Evolutionary conservation across 139 green algal species (phyloP).

Genomic region (Deuterostichococcus epilithicus): DNA sequence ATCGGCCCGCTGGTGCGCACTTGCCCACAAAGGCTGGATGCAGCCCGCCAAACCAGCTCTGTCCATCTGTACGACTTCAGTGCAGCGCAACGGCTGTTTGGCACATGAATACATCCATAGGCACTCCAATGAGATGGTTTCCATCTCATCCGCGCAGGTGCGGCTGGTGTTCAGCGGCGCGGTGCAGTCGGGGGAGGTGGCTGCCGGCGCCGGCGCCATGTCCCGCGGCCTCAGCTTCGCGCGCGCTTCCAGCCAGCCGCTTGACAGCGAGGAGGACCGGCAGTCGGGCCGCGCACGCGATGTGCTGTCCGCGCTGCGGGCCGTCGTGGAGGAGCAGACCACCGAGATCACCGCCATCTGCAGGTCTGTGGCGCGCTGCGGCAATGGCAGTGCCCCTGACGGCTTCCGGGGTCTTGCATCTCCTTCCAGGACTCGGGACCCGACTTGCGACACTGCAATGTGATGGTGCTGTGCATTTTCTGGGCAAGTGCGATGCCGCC

Average conservation of each 20-base stretch:
- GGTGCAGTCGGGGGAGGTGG: neutral
- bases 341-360: conserved; percentile 43
- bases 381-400: neutral
- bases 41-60: no score
- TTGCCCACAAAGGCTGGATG: no score
- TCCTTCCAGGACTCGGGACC: neutral
- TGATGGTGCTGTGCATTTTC: neutral
- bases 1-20: conserved; percentile 34
- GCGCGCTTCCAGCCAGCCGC: neutral
- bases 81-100: no score
- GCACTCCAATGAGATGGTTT: no score
- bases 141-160: no score
- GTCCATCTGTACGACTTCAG: no score
- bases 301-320: conserved; percentile 26
- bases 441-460: no score
- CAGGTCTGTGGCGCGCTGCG: conserved; percentile 3
- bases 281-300: neutral
- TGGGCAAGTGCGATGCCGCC: neutral
- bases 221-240: no score
- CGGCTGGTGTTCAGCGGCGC: conserved; percentile 26
- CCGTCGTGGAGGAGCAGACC: conserved; percentile 45
- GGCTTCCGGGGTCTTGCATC: neutral
- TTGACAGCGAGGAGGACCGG: conserved; percentile 2
- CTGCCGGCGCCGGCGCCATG: neutral
- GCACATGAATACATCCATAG: no score